Evolutionary conservation across 345 rosid species (phyloP).

Genomic region (Salix brachista): DNA sequence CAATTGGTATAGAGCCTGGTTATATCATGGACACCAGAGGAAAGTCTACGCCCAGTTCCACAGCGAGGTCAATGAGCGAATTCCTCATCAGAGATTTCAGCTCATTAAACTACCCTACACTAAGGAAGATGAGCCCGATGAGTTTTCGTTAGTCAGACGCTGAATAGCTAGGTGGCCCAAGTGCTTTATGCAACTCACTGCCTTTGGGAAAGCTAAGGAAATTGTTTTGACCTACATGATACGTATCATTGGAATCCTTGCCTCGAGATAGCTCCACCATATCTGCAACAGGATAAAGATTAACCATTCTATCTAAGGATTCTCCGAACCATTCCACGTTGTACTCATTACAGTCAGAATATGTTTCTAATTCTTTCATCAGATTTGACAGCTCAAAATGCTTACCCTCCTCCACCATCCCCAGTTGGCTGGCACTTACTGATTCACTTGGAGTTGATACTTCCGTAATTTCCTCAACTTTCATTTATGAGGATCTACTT

Average conservation of each 20-base stretch:
- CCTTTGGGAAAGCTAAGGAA: too few species aligned
- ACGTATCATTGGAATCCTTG: not conserved
- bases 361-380: constrained; percentile 34
- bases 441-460: constrained; percentile 20
- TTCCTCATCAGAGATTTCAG: not conserved
- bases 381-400: constrained; percentile 33
- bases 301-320: constrained; percentile 14
- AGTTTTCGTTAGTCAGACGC: constrained; percentile 10
- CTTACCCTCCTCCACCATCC: constrained; percentile 28
- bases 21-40: too few species aligned
- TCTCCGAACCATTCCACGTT: constrained; percentile 19
- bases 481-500: too few species aligned
- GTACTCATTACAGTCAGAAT: constrained; percentile 15
- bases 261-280: constrained; percentile 17
- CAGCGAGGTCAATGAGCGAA: too few species aligned
- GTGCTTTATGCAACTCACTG: too few species aligned
- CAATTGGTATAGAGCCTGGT: too few species aligned
- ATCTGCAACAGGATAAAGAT: constrained; percentile 14
- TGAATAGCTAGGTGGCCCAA: too few species aligned
- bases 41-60: too few species aligned
- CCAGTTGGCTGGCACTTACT: constrained; percentile 17
- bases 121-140: constrained; percentile 18
- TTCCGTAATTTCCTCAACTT: not conserved
- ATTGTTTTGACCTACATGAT: too few species aligned
- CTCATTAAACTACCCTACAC: constrained; percentile 13